phyloP scores from a whole-genome alignment of 768 basidiomycete species.

The Gyrodon lividus region DNA sequence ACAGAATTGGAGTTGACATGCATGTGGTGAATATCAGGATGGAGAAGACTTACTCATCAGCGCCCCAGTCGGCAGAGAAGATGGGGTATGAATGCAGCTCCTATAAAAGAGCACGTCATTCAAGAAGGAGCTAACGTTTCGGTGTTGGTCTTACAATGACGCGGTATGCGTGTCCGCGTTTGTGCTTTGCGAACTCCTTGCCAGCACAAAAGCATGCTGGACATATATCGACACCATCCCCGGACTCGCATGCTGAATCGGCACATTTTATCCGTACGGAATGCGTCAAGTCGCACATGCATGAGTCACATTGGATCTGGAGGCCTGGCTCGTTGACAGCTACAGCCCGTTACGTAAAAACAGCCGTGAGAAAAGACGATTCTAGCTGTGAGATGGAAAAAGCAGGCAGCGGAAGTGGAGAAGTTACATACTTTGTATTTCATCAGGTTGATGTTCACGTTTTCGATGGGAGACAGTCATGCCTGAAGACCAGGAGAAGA shows the following conservation, averaged over 20 bases:
- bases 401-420: not conserved
- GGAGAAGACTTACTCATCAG: slow-evolving; percentile 75
- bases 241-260: slow-evolving; percentile 67
- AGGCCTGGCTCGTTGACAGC: slow-evolving; percentile 80
- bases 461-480: slow-evolving; percentile 73
- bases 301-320: slow-evolving; percentile 82
- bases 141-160: slow-evolving; percentile 63
- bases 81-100: slow-evolving; percentile 97
- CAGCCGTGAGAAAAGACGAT: slow-evolving; percentile 27
- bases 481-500: not conserved
- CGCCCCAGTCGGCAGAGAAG: slow-evolving; percentile 94
- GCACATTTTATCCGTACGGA: slow-evolving; percentile 98
- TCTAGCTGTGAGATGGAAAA: not conserved
- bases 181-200: slow-evolving; percentile 84
- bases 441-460: slow-evolving; percentile 60
- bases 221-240: slow-evolving; percentile 89
- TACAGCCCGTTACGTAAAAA: slow-evolving; percentile 36
- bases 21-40: not conserved
- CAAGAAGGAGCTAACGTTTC: not conserved
- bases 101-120: slow-evolving; percentile 39
- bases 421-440: slow-evolving; percentile 54
- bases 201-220: slow-evolving; percentile 91
- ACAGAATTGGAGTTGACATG: slow-evolving; percentile 3
- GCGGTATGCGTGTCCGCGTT: slow-evolving; percentile 84
- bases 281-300: slow-evolving; percentile 87